phyloP scores from a whole-genome alignment of 2,329 filamentous ascomycete species.

The Colletotrichum truncatum region DNA sequence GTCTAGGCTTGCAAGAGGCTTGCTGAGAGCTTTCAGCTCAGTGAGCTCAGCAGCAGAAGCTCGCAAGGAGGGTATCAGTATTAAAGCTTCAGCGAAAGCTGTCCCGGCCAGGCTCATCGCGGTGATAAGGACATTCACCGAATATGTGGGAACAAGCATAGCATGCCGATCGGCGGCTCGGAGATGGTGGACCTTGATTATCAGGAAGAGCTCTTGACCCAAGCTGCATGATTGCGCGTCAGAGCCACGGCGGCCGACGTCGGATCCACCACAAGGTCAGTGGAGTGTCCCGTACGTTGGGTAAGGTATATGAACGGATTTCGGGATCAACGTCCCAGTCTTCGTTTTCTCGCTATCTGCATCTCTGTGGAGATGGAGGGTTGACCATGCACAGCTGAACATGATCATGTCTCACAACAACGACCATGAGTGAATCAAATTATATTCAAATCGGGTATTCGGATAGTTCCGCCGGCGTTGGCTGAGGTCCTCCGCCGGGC shows the following conservation, averaged over 20 bases:
- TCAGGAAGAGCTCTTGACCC: not conserved
- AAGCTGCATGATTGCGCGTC: not conserved
- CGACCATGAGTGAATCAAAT: not conserved
- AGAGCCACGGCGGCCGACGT: not conserved
- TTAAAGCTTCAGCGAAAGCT: no score
- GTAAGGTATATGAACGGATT: not conserved
- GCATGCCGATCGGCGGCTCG: not conserved
- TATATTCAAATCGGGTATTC: not conserved
- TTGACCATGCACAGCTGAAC: not conserved
- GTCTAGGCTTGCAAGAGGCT: not conserved
- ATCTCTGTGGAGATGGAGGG: no score
- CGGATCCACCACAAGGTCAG: not conserved
- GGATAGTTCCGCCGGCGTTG: no score
- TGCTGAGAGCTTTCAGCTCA: conserved; percentile 3
- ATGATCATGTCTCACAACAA: not conserved
- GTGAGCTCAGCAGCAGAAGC: no score
- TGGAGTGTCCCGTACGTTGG: not conserved
- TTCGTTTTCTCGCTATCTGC: no score
- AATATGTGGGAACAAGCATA: not conserved
- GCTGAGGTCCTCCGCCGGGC: not conserved
- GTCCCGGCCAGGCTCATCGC: not conserved
- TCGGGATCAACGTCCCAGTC: not conserved
- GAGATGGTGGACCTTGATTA: not conserved
- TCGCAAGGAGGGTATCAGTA: not conserved
- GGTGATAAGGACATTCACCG: not conserved